Conservation (phyloP, 208 protist genomes). For the Herpetomonas samuelpessoai region DNA sequence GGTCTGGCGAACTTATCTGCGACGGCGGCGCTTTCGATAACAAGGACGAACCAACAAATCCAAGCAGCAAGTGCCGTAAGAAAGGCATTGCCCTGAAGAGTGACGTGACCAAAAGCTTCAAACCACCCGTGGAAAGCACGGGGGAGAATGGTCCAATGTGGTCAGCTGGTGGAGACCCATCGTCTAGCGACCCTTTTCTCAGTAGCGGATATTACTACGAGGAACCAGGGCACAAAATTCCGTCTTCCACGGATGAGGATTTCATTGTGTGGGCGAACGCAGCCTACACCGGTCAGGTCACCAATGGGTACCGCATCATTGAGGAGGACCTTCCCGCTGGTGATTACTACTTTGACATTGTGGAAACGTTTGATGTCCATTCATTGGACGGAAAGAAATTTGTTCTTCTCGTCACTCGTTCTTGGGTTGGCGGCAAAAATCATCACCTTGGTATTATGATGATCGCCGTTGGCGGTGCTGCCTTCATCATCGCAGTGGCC, state of each 20-base stretch:
- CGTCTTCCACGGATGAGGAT: conserved; percentile 90
- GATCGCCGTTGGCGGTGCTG: conserved; percentile 76
- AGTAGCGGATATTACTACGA: conserved; percentile 75
- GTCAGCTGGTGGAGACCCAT: conserved; percentile 22
- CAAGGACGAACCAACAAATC: conserved; percentile 21
- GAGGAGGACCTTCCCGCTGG: conserved; percentile 77
- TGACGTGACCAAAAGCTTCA: conserved; percentile 85
- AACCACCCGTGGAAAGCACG: conserved; percentile 25
- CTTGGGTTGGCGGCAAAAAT: conserved; percentile 95
- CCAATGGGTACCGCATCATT: conserved; percentile 95
- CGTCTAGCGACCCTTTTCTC: conserved; percentile 59
- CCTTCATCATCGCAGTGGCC: conserved; percentile 41
- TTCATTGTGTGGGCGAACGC: conserved; percentile 98
- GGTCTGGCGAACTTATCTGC: conserved; percentile 61
- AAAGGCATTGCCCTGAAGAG: conserved; percentile 93
- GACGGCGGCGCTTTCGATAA: conserved; percentile 61
- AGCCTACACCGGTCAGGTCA: conserved; percentile 93
- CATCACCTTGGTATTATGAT: conserved; percentile 91
- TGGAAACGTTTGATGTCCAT: conserved; percentile 85
- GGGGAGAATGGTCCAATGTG: conserved; percentile 30
- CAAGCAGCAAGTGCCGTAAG: conserved; percentile 66
- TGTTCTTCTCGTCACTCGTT: conserved; percentile 89
- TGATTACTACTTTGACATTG: conserved; percentile 88
- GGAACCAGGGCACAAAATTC: conserved; percentile 82
- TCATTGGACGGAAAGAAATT: conserved; percentile 92